A percentile compares a stretch with the other conserved stretches of the same genome.
phyloP scores from a whole-genome alignment of 805 yeast genomes.

The Starmerella apis region DNA sequence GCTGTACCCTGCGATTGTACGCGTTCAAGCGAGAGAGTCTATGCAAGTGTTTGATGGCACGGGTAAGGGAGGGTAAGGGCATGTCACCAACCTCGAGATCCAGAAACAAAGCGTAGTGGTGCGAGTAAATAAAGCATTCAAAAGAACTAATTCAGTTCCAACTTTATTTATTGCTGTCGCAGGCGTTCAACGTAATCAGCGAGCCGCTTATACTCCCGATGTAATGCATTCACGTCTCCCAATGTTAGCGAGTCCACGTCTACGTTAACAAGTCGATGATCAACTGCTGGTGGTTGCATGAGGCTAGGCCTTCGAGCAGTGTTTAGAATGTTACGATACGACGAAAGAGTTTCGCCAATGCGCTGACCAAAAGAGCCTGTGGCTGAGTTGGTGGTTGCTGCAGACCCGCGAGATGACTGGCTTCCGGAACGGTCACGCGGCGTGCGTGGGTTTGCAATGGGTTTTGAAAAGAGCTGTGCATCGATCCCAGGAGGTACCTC shows the following conservation, averaged over 20 bases:
- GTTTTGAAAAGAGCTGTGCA: constrained; percentile 20
- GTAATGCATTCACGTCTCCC: constrained; percentile 31
- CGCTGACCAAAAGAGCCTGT: constrained; percentile 27
- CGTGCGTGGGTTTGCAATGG: constrained; percentile 18
- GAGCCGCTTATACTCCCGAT: constrained; percentile 33
- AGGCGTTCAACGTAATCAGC: constrained; percentile 23
- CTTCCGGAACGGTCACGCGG: constrained; percentile 18
- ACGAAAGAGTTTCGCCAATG: constrained; percentile 29
- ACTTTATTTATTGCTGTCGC: background rate
- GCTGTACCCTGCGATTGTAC: background rate
- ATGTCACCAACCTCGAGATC: too few species aligned
- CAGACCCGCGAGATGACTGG: constrained; percentile 28
- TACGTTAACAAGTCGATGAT: constrained; percentile 22
- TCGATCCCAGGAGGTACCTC: constrained; percentile 28
- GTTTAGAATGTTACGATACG: constrained; percentile 18
- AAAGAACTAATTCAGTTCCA: too few species aligned
- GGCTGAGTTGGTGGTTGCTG: constrained; percentile 18
- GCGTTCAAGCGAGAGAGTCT: background rate
- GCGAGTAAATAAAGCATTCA: background rate
- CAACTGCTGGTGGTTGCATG: constrained; percentile 13
- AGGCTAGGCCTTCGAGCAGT: constrained; percentile 12
- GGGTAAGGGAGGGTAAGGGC: background rate
- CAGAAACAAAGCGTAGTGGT: too few species aligned
- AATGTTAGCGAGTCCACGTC: constrained; percentile 31
- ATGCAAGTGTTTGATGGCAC: background rate